Evolutionary conservation across 345 rosid species (phyloP), one percentile per base, ranked within the genome.

Genomic region (Boechera stricta): DNA sequence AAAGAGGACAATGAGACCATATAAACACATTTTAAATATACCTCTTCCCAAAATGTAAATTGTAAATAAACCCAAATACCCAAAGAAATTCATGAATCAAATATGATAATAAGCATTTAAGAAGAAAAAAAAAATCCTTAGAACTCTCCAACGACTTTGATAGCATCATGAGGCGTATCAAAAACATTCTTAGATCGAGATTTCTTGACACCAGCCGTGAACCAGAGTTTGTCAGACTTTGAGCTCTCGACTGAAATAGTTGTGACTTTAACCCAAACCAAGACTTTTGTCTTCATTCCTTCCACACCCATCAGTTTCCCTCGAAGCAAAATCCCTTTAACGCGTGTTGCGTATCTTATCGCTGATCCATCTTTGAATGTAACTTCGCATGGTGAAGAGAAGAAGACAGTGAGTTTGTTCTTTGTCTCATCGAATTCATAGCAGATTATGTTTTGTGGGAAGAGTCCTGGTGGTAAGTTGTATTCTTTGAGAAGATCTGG

Each of bases 271-370:
- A 91, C 97, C 98, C 97, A 92, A 7, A 95, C 97, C 2, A 95
- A 85, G 35, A 89, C 90, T 83, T 95, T 92, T 3, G 98, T 95
- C 88, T 95, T 95, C 96, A 92, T 89, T 53, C 99, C 99, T 82
- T 95, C 99, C 0, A 92, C 90, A 3, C 85, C 82, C 51, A 89
- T 81, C 65, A 94, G 83, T 84, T 90, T 94, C 64, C 97, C 98
- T 78, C 89, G 83, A 26, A 75, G 76, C 48, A 95, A 82, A n/a
- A 73, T 87, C 26, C 89, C 96, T 74, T 95, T 95, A 53, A 92
- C 97, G 0, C 99, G 90, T 2, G 90, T 82, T 0, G 96, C 95
- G 68, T 94, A 94, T 68, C 98, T 81, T 58, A 95, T 60, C n/a
- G 75, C 91, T 12, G 97, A 90, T 12, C 92, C 86, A 82, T 95